Conservation (phyloP, 1,284 basidiomycete genomes). For the Omphalotus olearius region DNA sequence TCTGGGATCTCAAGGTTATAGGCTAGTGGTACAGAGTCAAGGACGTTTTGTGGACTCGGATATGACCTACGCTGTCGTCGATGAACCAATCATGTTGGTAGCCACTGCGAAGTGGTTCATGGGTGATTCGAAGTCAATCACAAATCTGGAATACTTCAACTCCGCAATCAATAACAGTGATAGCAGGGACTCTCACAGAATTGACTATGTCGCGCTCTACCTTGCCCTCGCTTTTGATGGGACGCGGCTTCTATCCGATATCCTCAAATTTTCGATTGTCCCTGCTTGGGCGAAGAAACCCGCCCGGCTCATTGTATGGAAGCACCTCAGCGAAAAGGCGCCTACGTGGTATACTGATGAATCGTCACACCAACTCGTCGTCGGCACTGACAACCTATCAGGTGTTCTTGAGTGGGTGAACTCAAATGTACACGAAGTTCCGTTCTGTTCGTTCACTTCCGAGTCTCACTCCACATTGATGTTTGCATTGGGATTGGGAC, state of each 20-base stretch:
- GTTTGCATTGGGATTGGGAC: too few species aligned
- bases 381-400: background rate
- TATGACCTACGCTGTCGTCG: background rate
- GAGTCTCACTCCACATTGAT: too few species aligned
- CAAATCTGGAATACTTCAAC: background rate
- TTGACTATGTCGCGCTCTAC: background rate
- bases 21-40: background rate
- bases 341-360: background rate
- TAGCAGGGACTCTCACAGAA: background rate
- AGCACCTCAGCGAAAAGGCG: background rate
- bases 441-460: background rate
- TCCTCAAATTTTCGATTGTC: background rate
- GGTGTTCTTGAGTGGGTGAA: conserved; percentile 1
- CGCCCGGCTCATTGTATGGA: background rate
- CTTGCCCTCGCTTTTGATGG: background rate
- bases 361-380: background rate
- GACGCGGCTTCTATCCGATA: background rate
- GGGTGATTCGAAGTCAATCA: background rate
- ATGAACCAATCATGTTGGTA: conserved; percentile 1
- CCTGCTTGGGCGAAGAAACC: background rate
- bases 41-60: background rate
- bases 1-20: background rate
- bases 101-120: conserved; percentile 3
- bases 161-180: background rate
- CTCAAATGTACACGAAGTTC: background rate